phyloP scores from a whole-genome alignment of 371 early-diverging fungal species.

The Circinella umbellata region DNA sequence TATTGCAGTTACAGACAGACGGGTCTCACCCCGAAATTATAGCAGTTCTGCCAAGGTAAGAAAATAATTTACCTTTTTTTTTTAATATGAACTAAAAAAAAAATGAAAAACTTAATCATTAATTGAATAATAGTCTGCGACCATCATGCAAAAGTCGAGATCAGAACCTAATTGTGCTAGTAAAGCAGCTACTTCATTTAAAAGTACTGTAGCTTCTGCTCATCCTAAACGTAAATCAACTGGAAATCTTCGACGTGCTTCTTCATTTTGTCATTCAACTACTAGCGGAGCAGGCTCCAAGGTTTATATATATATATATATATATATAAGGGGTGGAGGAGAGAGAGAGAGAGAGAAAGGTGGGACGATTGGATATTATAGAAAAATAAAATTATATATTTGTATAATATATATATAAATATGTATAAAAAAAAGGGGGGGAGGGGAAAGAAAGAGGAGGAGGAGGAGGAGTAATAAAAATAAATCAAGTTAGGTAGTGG shows the following conservation, averaged over 20 bases:
- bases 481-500: neutral
- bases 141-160: slow-evolving; percentile 48
- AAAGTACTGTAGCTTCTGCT: slow-evolving; percentile 15
- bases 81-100: no score
- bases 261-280: slow-evolving; percentile 26
- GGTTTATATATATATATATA: slow-evolving; percentile 7
- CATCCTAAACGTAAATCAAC: slow-evolving; percentile 54
- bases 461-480: no score
- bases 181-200: slow-evolving; percentile 23
- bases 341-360: neutral
- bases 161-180: slow-evolving; percentile 48
- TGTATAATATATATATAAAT: neutral
- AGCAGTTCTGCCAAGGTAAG: slow-evolving; percentile 18
- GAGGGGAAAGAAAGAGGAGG: no score
- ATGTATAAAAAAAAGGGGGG: neutral
- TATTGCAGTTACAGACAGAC: slow-evolving; percentile 20
- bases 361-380: no score
- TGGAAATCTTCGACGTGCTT: slow-evolving; percentile 45
- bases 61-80: neutral
- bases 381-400: no score
- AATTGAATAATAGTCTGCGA: slow-evolving; percentile 19
- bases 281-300: slow-evolving; percentile 16
- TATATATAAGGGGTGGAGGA: neutral
- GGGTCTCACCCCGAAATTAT: slow-evolving; percentile 3
- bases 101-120: no score